Evolutionary conservation across 2,329 filamentous ascomycete genomes (phyloP).

Genomic region (Biscogniauxia marginata): DNA sequence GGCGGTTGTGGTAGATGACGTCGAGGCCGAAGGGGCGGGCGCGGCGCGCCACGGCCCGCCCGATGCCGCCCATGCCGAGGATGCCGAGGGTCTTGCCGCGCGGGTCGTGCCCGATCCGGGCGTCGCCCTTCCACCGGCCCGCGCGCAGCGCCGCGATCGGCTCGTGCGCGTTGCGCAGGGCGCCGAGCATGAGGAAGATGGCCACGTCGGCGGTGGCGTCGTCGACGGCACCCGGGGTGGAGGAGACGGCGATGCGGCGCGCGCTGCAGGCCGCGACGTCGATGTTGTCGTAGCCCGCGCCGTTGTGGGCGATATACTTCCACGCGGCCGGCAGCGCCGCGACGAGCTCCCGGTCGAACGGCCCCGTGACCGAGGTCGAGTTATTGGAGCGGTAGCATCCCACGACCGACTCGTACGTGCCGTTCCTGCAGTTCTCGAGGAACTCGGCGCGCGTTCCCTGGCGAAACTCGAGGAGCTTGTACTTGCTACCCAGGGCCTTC

Average conservation of each 20-base stretch:
- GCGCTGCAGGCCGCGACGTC: constrained; percentile 51
- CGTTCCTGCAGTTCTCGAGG: constrained; percentile 24
- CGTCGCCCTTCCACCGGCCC: constrained; percentile 43
- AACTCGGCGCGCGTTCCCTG: constrained; percentile 25
- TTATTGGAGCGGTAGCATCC: constrained; percentile 29
- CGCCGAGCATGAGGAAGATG: constrained; percentile 51
- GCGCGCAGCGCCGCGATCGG: constrained; percentile 44
- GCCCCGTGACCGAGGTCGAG: constrained; percentile 24
- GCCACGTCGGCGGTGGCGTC: constrained; percentile 50
- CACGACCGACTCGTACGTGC: constrained; percentile 25
- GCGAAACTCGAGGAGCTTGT: constrained; percentile 25
- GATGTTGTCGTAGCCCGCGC: constrained; percentile 61
- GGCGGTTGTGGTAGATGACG: constrained; percentile 58
- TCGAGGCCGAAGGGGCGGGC: constrained; percentile 53
- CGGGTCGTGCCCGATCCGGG: constrained; percentile 50
- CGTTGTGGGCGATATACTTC: constrained; percentile 52
- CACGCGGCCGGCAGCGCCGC: constrained; percentile 42
- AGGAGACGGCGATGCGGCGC: constrained; percentile 27
- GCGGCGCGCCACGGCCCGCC: constrained; percentile 45
- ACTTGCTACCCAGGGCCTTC: constrained; percentile 25
- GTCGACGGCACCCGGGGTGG: constrained; percentile 38
- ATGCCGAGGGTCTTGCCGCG: constrained; percentile 54
- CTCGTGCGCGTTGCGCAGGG: constrained; percentile 47
- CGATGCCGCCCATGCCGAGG: constrained; percentile 61
- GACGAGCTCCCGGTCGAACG: constrained; percentile 47